A percentile compares a stretch with the other conserved stretches of the same genome.
Conservation (phyloP, 768 basidiomycete genomes). For the Daedaleopsis nitida region DNA sequence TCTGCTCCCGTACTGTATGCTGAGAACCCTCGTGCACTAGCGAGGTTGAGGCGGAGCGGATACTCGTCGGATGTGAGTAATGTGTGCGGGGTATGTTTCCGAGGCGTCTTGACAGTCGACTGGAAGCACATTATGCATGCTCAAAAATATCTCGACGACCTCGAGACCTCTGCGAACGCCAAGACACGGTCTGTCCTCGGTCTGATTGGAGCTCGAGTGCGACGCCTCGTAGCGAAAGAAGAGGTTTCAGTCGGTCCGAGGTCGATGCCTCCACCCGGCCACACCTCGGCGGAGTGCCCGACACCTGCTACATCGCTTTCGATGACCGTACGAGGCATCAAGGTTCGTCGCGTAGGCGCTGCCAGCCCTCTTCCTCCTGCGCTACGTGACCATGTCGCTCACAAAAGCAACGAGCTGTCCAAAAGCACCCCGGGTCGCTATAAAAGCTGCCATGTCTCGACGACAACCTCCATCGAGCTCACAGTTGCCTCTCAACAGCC, state of each 20-base stretch:
- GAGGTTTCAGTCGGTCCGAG: too few species aligned
- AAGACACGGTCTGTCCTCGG: constrained; percentile 10
- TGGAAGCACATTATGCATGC: not conserved
- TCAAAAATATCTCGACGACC: not conserved
- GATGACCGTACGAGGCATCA: not conserved
- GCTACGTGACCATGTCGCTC: not conserved
- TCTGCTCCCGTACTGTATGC: too few species aligned
- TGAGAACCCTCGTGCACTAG: too few species aligned
- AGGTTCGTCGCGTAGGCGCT: constrained; percentile 1
- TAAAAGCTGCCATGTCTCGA: not conserved
- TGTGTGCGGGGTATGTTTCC: not conserved
- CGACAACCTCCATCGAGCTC: constrained; percentile 14
- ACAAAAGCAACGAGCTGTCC: not conserved
- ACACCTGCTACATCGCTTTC: constrained; percentile 4
- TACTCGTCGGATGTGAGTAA: constrained; percentile 3
- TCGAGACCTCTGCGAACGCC: not conserved
- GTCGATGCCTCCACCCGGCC: not conserved
- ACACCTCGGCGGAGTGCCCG: constrained; percentile 5
- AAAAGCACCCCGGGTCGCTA: not conserved
- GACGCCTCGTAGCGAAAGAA: not conserved
- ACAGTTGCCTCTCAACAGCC: constrained; percentile 13
- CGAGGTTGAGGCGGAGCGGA: not conserved
- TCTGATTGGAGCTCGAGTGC: not conserved
- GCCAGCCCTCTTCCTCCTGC: too few species aligned
- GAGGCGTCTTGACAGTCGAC: not conserved